phyloP scores from a whole-genome alignment of 108 stramenopile species.

The Schizochytrium sp. region DNA sequence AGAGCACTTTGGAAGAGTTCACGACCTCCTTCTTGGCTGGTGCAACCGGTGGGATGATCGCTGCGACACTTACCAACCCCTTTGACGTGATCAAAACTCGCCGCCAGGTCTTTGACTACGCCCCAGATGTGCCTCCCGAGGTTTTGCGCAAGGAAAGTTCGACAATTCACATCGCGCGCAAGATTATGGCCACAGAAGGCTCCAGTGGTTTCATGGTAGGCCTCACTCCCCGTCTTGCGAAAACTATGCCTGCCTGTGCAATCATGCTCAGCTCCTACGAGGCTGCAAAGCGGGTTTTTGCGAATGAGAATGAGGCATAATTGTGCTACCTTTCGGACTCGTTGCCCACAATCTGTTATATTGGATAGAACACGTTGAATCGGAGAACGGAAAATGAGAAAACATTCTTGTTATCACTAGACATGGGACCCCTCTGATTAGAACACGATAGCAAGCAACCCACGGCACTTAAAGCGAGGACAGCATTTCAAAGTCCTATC shows the following conservation, averaged over 20 bases:
- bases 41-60: slow-evolving; percentile 82
- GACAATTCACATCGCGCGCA: slow-evolving; percentile 64
- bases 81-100: slow-evolving; percentile 95
- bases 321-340: too few relatives aligned
- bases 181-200: slow-evolving; percentile 64
- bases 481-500: too few relatives aligned
- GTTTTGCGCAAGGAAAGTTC: slow-evolving; percentile 1
- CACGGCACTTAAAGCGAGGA: too few relatives aligned
- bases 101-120: slow-evolving; percentile 74
- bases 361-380: background rate
- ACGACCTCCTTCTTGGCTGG: slow-evolving; percentile 84
- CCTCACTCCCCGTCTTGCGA: slow-evolving; percentile 83
- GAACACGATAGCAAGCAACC: too few relatives aligned
- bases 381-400: background rate
- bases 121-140: slow-evolving; percentile 64
- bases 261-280: slow-evolving; percentile 95
- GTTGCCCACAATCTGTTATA: background rate
- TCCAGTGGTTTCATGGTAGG: slow-evolving; percentile 70
- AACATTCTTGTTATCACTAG: background rate
- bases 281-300: slow-evolving; percentile 81
- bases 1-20: slow-evolving; percentile 61
- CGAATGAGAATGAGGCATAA: background rate
- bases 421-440: background rate
- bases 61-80: slow-evolving; percentile 88
- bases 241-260: slow-evolving; percentile 94